Base-by-base conservation (phyloP, 768 basidiomycete genomes). In the Naganishia vishniacii region DNA sequence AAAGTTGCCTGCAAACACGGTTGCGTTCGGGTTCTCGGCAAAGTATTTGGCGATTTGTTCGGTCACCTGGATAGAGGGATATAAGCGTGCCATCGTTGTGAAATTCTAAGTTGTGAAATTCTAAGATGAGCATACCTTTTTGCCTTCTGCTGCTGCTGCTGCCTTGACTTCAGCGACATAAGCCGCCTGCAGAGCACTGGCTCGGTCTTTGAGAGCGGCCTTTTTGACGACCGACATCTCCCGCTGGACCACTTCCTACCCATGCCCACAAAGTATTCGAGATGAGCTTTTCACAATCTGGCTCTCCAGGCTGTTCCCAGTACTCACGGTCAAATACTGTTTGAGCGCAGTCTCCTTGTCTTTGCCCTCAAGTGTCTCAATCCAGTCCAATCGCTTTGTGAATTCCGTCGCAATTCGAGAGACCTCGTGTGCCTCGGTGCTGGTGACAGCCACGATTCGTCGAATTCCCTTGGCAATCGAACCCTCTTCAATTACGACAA, bases 401-500 rank as follows among this genome's bases (percentile, higher is more conserved):
- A 92, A 81, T 18, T 80, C 80, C 58, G 83, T 81, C 4, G 88
- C 91, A 51, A 82, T 73, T 18, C 87, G 84, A 0, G 83, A 85
- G 11, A 87, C 90, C 28, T 88, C 87, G 34, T 87, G 83, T 0
- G 95, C 95, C 75, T 98, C 92, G 67, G 91, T 84, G 18, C 94
- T 94, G 0, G 95, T 98, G 56, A 99, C 86, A 40, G 91, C 95
- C 51, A 88, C 86, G 64, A 99, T 86, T 40, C 95, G 85, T 53
- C 95, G 87, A 68, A 97, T 94, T 42, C 95, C 95, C 80, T 98
- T 98, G 7, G 95, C 95, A 71, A 98, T 98, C 34, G 93, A 93
- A 4, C 89, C 89, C 77, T 98, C 95, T 72, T 98, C 95, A 5
- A 84, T 87, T 66, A 99, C 88, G 29, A 93, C 86, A 75, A 99